These are phyloP conservation scores for Teratosphaeria nubilosa DNA, from an alignment of 2,329 filamentous ascomycete genomes.

Conservation along the genomic window DNA sequence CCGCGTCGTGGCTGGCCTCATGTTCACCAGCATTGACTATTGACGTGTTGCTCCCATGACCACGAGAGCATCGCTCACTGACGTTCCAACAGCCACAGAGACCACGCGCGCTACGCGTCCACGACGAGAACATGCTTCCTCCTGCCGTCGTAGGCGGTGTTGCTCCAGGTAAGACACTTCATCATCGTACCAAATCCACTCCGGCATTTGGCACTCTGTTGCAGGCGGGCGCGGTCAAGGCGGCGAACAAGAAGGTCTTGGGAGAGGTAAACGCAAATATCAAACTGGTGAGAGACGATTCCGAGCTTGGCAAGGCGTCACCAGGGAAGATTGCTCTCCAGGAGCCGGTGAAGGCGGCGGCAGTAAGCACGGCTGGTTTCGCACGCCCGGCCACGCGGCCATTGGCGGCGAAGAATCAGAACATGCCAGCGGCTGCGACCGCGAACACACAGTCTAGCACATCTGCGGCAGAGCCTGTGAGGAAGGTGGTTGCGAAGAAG, in stretches of 20 bases:
- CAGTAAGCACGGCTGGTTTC: constrained; percentile 23
- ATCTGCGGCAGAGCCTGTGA: constrained; percentile 9
- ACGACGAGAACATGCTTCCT: constrained; percentile 60
- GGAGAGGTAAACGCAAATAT: constrained; percentile 23
- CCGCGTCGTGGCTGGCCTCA: background rate
- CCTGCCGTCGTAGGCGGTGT: constrained; percentile 30
- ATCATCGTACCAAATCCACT: constrained; percentile 70
- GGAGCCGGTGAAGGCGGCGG: constrained; percentile 35
- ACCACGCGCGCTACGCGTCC: constrained; percentile 49
- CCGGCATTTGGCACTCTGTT: constrained; percentile 49
- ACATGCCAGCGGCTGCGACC: constrained; percentile 18
- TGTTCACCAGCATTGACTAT: background rate
- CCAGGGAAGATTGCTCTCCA: constrained; percentile 23
- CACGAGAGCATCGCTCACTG: constrained; percentile 18
- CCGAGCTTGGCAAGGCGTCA: constrained; percentile 40
- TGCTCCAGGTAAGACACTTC: constrained; percentile 50
- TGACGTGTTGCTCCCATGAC: constrained; percentile 5
- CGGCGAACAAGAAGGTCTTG: constrained; percentile 54
- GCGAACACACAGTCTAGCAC: constrained; percentile 9
- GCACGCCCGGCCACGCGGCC: constrained; percentile 54
- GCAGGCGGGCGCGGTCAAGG: constrained; percentile 49
- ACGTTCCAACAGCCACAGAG: constrained; percentile 53
- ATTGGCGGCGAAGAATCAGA: constrained; percentile 29
- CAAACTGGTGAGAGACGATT: constrained; percentile 45
- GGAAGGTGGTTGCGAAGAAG: constrained; percentile 24